Evolutionary conservation across 805 yeast genomes (phyloP).

Genomic region (Candida argentea): DNA sequence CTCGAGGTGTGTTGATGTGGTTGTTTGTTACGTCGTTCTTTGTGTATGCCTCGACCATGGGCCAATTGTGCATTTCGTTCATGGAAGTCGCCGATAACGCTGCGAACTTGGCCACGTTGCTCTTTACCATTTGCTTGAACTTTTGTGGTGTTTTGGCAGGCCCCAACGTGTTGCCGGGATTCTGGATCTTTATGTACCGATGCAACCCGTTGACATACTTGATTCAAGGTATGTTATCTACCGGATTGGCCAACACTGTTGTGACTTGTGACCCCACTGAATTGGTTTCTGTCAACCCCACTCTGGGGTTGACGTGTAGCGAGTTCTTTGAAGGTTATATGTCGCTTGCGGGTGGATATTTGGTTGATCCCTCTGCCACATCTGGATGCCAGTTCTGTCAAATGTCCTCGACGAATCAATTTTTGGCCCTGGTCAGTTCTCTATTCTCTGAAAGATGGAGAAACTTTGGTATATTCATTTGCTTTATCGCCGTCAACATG

Average conservation of each 20-base stretch:
- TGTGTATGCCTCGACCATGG: slow-evolving; percentile 48
- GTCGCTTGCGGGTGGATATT: slow-evolving; percentile 40
- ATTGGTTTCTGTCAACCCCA: slow-evolving; percentile 24
- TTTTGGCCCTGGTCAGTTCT: slow-evolving; percentile 38
- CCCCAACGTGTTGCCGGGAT: slow-evolving; percentile 57
- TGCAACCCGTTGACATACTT: slow-evolving; percentile 66
- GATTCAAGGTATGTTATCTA: slow-evolving; percentile 42
- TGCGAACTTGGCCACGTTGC: slow-evolving; percentile 45
- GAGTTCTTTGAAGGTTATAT: slow-evolving; percentile 40
- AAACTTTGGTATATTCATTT: slow-evolving; percentile 45
- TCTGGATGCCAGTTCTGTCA: slow-evolving; percentile 43
- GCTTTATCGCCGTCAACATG: slow-evolving; percentile 25
- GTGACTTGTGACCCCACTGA: slow-evolving; percentile 20
- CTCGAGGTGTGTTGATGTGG: slow-evolving; percentile 54
- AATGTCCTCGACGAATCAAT: slow-evolving; percentile 46
- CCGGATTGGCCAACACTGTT: slow-evolving; percentile 39
- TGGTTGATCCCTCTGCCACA: slow-evolving; percentile 42
- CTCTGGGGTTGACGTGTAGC: slow-evolving; percentile 55
- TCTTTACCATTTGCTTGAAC: slow-evolving; percentile 52
- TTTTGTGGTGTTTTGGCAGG: slow-evolving; percentile 73
- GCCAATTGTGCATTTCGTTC: slow-evolving; percentile 50
- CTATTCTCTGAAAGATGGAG: slow-evolving; percentile 50
- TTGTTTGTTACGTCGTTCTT: slow-evolving; percentile 32
- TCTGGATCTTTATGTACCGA: slow-evolving; percentile 80
- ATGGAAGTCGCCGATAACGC: slow-evolving; percentile 52